Base-by-base conservation (phyloP, 306 rosid genomes). In the Canavalia gladiata region DNA sequence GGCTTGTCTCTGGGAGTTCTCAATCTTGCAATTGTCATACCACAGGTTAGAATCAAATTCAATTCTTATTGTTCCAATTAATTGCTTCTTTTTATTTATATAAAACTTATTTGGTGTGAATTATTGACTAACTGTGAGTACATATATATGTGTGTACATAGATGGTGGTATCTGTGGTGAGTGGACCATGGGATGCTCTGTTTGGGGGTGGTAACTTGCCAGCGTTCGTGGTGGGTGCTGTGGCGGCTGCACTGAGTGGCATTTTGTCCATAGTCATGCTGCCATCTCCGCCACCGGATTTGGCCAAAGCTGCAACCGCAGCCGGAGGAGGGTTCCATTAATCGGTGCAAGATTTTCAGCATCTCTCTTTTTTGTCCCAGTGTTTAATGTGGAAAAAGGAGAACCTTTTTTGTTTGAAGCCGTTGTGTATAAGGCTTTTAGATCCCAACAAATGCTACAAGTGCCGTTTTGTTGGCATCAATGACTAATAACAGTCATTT, bases 171-270 rank as follows among this genome's bases (percentile, higher is more conserved):
- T 95, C 97, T 0, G 86, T 93, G 25, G 29, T 51, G 6, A 93
- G 97, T 68, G 97, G 99, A 64, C 94, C 91, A 0, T 87, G 91
- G 90, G 97, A 95, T 74, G 89, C 80, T 1, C 68, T 78, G 7
- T 93, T 95, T 45, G 97, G 97, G 1, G 99, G 97, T 0, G 97
- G 99, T 0, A 95, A 95, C 83, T 75, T 93, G 70, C 97, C 99
- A 0, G 99, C 98, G 0, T 95, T 95, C 31, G 91, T 95, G 74
- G 88, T 87, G 75, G 99, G 90, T 0, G 97, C 91, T 0, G 46
- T 95, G 18, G 84, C 98, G 0, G 95, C 99, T 0, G 76, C 84
- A 0, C 77, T 68, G 1, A 93, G 99, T 46, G 91, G 94, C 9
- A 43, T 86, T 3, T 74, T 92, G 5, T 90, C 99, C 0, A 30